Conservation (phyloP, 1,284 basidiomycete genomes). For the Pyrrhoderma noxium region DNA sequence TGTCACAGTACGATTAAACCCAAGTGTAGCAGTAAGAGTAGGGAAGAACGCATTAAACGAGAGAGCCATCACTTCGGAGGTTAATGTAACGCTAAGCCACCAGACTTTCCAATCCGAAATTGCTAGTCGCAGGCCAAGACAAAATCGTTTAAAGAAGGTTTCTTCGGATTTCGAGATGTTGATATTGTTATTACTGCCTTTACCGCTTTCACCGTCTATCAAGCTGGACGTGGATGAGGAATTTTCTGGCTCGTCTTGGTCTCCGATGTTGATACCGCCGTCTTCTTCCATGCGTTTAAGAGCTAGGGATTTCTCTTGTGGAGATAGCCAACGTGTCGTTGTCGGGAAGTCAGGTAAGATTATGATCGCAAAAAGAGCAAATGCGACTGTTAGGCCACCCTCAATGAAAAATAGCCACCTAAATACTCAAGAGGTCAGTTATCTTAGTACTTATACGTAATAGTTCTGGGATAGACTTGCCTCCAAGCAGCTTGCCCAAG, state of each 20-base stretch:
- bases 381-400: slow-evolving; percentile 11
- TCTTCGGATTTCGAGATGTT: no score
- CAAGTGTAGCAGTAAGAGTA: slow-evolving; percentile 24
- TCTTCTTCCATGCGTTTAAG: slow-evolving; percentile 38
- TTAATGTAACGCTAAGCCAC: slow-evolving; percentile 22
- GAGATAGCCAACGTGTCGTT: slow-evolving; percentile 23
- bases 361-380: slow-evolving; percentile 23
- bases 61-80: slow-evolving; percentile 23
- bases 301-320: slow-evolving; percentile 34
- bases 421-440: slow-evolving; percentile 9
- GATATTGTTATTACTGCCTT: no score
- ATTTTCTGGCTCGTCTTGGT: slow-evolving; percentile 16
- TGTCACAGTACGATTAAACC: slow-evolving; percentile 23
- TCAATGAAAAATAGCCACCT: slow-evolving; percentile 20
- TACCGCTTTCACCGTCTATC: no score
- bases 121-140: slow-evolving; percentile 31
- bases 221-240: no score
- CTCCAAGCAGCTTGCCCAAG: slow-evolving; percentile 38
- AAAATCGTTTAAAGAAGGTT: neutral
- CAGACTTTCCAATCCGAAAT: slow-evolving; percentile 37
- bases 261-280: slow-evolving; percentile 29
- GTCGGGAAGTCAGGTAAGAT: slow-evolving; percentile 37
- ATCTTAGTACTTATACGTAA: no score
- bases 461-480: no score
- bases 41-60: slow-evolving; percentile 31